Evolutionary conservation across 768 basidiomycete species (phyloP).

Genomic region (Mrakia blollopis): DNA sequence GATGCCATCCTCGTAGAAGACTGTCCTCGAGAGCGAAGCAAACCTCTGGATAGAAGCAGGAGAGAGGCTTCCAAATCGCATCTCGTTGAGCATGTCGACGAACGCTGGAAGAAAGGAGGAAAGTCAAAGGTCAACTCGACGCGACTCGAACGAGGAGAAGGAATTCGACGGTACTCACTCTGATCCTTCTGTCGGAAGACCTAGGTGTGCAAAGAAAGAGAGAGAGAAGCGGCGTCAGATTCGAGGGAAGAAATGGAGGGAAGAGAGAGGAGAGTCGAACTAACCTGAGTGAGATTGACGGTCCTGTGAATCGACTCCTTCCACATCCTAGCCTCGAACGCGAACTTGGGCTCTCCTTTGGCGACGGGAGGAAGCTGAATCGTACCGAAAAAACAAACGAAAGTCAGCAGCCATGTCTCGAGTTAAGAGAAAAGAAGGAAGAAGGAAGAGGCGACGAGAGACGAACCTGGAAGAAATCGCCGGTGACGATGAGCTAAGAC

Average conservation of each 20-base stretch:
- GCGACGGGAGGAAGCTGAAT: slow-evolving; percentile 82
- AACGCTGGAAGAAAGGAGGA: slow-evolving; percentile 8
- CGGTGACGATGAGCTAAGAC: slow-evolving; percentile 77
- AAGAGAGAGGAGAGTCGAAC: neutral
- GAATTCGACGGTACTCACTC: slow-evolving; percentile 21
- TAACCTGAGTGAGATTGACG: slow-evolving; percentile 75
- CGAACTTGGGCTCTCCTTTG: slow-evolving; percentile 66
- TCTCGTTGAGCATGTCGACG: slow-evolving; percentile 94
- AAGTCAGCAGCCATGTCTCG: neutral
- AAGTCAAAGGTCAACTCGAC: neutral
- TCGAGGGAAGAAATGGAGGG: neutral
- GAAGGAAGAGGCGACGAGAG: neutral
- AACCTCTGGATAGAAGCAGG: slow-evolving; percentile 65
- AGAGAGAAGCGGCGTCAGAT: neutral
- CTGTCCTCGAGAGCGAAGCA: slow-evolving; percentile 61
- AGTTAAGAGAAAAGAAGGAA: neutral
- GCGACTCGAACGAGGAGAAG: neutral
- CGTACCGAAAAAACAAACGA: neutral
- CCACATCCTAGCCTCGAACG: slow-evolving; percentile 86
- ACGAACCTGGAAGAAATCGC: slow-evolving; percentile 71
- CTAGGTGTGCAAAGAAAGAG: neutral
- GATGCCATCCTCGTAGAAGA: slow-evolving; percentile 72
- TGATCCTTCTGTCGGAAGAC: slow-evolving; percentile 93
- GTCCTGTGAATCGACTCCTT: slow-evolving; percentile 65
- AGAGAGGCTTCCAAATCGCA: slow-evolving; percentile 80